Percentiles rank a stretch among this genome's conserved stretches.
phyloP scores from a whole-genome alignment of 2,329 filamentous ascomycete genomes.

The Rutstroemia sp. region DNA sequence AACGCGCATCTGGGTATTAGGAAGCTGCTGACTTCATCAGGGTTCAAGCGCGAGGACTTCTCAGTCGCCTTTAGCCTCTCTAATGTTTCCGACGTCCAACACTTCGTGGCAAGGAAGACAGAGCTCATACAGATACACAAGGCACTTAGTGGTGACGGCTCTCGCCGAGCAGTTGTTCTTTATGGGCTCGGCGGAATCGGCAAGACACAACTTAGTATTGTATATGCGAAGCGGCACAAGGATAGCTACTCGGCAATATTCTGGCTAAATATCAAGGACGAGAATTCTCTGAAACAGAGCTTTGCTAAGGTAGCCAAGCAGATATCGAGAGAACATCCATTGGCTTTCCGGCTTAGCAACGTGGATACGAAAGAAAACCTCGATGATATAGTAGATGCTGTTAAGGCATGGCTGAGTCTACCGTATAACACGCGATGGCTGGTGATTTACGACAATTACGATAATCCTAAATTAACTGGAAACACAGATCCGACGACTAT shows the following conservation, averaged over 20 bases:
- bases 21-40: not conserved
- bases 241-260: slow-evolving; percentile 4
- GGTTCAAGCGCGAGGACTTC: not conserved
- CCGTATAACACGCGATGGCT: not conserved
- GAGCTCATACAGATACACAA: too few species aligned
- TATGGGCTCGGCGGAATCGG: too few species aligned
- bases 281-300: slow-evolving; percentile 4
- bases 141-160: too few species aligned
- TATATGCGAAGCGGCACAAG: slow-evolving; percentile 1
- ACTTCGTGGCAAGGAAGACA: not conserved
- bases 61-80: not conserved
- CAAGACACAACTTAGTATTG: too few species aligned
- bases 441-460: not conserved
- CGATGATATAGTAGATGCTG: not conserved
- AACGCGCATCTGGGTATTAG: not conserved
- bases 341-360: not conserved
- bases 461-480: not conserved
- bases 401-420: not conserved
- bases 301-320: not conserved
- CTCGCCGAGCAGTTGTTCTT: too few species aligned
- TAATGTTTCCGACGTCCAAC: not conserved
- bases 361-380: not conserved
- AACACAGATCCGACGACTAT: not conserved
- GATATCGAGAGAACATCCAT: not conserved
- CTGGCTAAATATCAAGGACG: slow-evolving; percentile 2